A percentile compares a stretch with the other conserved stretches of the same genome.
These are phyloP conservation scores for Beauveria australis DNA, from an alignment of 2,329 filamentous ascomycete species.

Conservation along the genomic window DNA sequence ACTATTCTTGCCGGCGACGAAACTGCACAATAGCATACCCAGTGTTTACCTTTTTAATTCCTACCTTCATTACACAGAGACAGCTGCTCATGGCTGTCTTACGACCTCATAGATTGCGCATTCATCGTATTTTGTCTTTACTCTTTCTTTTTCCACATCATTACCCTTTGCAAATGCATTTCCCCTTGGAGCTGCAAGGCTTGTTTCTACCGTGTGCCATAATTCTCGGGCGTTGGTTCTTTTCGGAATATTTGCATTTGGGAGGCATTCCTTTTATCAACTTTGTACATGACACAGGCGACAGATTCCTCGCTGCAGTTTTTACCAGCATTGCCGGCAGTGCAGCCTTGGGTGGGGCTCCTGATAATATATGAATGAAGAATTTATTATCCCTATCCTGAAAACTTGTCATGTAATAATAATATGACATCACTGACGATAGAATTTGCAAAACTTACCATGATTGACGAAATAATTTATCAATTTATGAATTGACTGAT, in stretches of 20 bases:
- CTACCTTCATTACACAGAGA: neutral
- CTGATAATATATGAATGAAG: constrained; percentile 4
- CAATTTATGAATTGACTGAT: neutral
- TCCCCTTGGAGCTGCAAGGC: neutral
- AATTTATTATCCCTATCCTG: neutral
- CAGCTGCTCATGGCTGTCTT: neutral
- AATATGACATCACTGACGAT: too few relatives aligned
- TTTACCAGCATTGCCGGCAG: neutral
- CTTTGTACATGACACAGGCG: neutral
- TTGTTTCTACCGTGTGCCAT: neutral
- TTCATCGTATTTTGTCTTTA: neutral
- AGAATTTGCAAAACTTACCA: too few relatives aligned
- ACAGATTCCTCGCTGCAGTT: neutral
- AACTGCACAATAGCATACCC: constrained; percentile 15
- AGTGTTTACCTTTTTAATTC: neutral
- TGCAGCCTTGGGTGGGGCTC: neutral
- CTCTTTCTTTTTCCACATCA: neutral
- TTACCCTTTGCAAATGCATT: neutral
- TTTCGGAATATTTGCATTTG: constrained; percentile 7
- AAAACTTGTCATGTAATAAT: neutral
- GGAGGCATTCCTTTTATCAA: neutral
- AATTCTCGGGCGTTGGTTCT: neutral
- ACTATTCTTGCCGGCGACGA: constrained; percentile 17
- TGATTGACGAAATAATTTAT: too few relatives aligned
- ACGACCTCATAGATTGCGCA: constrained; percentile 5